phyloP scores from a whole-genome alignment of 2,329 filamentous ascomycete genomes.

The Chrysoporthe deuterocubensis region DNA sequence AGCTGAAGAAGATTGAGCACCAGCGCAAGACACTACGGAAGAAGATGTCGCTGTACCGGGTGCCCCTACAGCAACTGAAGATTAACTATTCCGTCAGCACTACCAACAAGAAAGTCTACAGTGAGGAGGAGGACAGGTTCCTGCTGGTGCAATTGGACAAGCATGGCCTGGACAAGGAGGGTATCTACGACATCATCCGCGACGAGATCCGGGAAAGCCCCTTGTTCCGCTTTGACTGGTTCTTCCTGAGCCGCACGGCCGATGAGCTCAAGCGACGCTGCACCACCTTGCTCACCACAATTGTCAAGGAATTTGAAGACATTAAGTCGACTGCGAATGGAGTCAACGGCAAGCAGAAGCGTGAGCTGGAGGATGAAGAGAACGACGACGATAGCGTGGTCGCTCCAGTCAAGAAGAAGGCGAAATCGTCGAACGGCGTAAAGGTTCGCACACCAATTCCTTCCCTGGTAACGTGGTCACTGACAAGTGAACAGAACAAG shows the following conservation, averaged over 20 bases:
- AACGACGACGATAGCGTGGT: conserved; percentile 83
- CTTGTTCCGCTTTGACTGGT: conserved; percentile 98
- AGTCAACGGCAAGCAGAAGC: conserved; percentile 72
- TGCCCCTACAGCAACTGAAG: conserved; percentile 95
- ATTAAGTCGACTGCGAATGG: conserved; percentile 60
- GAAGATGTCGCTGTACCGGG: conserved; percentile 97
- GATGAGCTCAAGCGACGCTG: conserved; percentile 91
- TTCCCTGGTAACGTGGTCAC: conserved; percentile 15
- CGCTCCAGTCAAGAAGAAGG: conserved; percentile 91
- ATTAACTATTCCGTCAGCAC: conserved; percentile 99
- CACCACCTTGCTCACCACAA: conserved; percentile 90
- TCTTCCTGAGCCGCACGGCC: conserved; percentile 93
- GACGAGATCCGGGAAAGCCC: conserved; percentile 95
- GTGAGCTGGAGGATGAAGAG: conserved; percentile 77
- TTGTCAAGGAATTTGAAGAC: conserved; percentile 92
- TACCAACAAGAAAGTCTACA: conserved; percentile 99
- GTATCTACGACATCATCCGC: conserved; percentile 90
- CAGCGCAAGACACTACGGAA: conserved; percentile 91
- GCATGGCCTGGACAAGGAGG: conserved; percentile 88
- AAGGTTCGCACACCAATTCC: conserved; percentile 67
- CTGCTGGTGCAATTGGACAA: conserved; percentile 90
- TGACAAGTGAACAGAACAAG: conserved; percentile 72
- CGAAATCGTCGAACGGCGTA: conserved; percentile 73
- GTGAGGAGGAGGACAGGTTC: conserved; percentile 96
- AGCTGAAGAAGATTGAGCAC: conserved; percentile 84